These are phyloP conservation scores for Clathrospora elynae DNA, from an alignment of 2,329 filamentous ascomycete species.

Conservation along the genomic window DNA sequence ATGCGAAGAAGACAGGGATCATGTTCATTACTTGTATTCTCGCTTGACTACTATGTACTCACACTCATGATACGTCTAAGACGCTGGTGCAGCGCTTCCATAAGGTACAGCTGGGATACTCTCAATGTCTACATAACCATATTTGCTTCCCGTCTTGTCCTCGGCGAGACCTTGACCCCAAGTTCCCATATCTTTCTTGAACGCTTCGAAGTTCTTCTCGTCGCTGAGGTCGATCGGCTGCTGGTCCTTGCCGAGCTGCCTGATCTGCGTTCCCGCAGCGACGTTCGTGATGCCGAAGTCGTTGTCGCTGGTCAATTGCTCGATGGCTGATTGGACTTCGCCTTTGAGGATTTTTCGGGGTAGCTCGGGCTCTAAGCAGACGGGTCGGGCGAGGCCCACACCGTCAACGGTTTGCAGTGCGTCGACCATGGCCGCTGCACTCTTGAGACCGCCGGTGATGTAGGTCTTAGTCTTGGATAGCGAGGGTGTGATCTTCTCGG, in stretches of 20 bases:
- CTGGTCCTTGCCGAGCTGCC: slow-evolving; percentile 59
- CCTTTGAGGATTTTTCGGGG: slow-evolving; percentile 54
- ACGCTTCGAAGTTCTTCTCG: slow-evolving; percentile 55
- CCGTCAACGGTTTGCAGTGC: slow-evolving; percentile 64
- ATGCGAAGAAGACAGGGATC: no score
- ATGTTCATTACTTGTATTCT: background rate
- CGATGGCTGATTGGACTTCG: slow-evolving; percentile 52
- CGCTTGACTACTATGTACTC: background rate
- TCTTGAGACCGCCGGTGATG: slow-evolving; percentile 64
- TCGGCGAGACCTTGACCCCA: slow-evolving; percentile 51
- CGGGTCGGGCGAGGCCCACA: slow-evolving; percentile 62
- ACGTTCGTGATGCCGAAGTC: slow-evolving; percentile 58
- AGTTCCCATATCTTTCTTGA: slow-evolving; percentile 55
- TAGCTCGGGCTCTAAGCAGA: slow-evolving; percentile 58
- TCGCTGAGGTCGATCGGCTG: slow-evolving; percentile 59
- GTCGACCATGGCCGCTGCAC: slow-evolving; percentile 62
- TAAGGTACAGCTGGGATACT: slow-evolving; percentile 48
- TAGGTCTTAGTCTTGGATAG: slow-evolving; percentile 64
- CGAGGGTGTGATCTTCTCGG: slow-evolving; percentile 58
- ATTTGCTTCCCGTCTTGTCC: slow-evolving; percentile 49
- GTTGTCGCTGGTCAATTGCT: slow-evolving; percentile 55
- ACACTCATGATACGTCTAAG: background rate
- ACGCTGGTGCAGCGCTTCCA: slow-evolving; percentile 22
- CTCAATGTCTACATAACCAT: slow-evolving; percentile 54
- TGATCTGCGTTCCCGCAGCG: slow-evolving; percentile 57